Evolutionary conservation across 495 filamentous ascomycete species (phyloP), one percentile per base, ranked within the genome.

Genomic region (Pyrenula massariospora): DNA sequence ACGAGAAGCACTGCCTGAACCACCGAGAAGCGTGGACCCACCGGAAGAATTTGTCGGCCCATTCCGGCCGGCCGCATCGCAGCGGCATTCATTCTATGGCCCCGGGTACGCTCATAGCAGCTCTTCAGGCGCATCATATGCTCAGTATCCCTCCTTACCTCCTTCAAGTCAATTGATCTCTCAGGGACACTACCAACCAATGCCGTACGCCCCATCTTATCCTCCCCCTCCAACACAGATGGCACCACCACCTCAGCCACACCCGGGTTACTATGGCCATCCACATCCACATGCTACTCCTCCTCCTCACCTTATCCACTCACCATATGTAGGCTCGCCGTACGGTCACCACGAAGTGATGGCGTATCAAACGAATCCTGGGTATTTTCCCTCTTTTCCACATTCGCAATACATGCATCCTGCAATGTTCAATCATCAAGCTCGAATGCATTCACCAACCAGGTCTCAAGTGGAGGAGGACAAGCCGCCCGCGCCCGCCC

Each of bases 1-100:
- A 59, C 78, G 74, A 56, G 82, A 66, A 54, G 76, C 64, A 60
- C 77, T 73, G 15, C 75, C 79, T 53, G 74, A 77, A 21, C 73
- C 74, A 20, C 71, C 77, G n/a, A 77, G 72, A 61, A 82, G 76
- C 55, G 71, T 66, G 61, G 78, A 78, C 57, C 77, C 76, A n/a
- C 70, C 67, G 22, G 74, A 82, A 20, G 78, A 80, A n/a, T 76
- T 69, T 59, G 62, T 64, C 1, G 57, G 54, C 54, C 59, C 57
- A 31, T 76, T 71, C 61, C 63, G 62, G 31, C 74, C 69, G 54
- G 60, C 62, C 19, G 58, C 67, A 56, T 66, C 64, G 15, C 72
- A 76, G 48, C 65, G 68, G 20, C 67, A 68, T 50, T 54, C 60
- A 36, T 76, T 70, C 66, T 52, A 62, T 66, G 22, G 66, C 66